Conservation (phyloP, 1,284 basidiomycete genomes). For the Trichosporon sp. region DNA sequence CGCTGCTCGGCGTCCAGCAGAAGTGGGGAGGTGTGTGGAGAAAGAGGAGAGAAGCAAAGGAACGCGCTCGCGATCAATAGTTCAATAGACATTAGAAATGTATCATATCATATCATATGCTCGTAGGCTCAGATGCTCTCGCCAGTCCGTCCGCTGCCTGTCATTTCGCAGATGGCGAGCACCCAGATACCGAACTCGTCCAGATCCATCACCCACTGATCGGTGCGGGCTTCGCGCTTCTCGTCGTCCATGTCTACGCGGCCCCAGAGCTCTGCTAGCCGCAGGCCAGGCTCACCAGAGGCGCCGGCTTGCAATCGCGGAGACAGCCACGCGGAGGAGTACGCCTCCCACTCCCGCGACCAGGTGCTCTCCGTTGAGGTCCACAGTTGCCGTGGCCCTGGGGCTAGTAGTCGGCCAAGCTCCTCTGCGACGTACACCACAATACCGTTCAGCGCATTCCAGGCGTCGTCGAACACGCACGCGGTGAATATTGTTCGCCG, state of each 20-base stretch:
- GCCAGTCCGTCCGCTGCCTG: not conserved
- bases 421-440: conserved; percentile 8
- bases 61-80: not conserved
- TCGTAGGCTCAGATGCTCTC: too few species aligned
- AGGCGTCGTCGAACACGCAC: conserved; percentile 13
- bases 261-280: conserved; percentile 1
- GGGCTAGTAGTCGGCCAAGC: conserved; percentile 4
- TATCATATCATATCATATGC: not conserved
- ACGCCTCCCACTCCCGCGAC: not conserved
- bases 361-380: not conserved
- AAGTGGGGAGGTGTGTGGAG: conserved; percentile 6
- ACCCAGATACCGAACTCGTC: conserved; percentile 2
- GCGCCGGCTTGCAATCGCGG: not conserved
- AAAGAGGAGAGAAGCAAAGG: conserved; percentile 1
- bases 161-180: conserved; percentile 2
- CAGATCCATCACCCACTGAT: not conserved
- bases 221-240: not conserved
- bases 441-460: conserved; percentile 2
- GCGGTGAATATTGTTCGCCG: conserved; percentile 8
- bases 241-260: not conserved
- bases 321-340: not conserved
- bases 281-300: not conserved
- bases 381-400: conserved; percentile 6
- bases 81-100: not conserved
- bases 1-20: conserved; percentile 13